Conservation (phyloP, 306 rosid genomes). For the Prinsepia uniflora region DNA sequence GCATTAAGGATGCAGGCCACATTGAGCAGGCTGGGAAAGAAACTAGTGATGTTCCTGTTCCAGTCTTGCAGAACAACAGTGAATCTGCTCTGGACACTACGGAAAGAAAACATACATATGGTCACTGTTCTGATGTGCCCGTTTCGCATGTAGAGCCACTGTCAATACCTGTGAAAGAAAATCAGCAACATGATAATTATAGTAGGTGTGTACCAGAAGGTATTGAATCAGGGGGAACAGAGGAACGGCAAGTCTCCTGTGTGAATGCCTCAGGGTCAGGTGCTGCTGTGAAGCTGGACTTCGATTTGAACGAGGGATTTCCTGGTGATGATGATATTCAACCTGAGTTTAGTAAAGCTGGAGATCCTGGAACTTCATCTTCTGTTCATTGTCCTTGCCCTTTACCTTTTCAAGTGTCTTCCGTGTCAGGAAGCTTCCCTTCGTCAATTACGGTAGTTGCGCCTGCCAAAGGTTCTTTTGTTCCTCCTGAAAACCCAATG, state of each 20-base stretch:
- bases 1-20: constrained; percentile 15
- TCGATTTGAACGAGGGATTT: constrained; percentile 89
- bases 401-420: constrained; percentile 55
- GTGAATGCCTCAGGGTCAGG: constrained; percentile 39
- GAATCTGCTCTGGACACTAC: constrained; percentile 15
- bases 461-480: constrained; percentile 82
- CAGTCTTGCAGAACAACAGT: constrained; percentile 8
- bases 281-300: constrained; percentile 56
- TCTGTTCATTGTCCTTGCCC: constrained; percentile 51
- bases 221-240: constrained; percentile 33
- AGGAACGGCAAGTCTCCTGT: constrained; percentile 28
- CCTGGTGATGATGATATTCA: constrained; percentile 65
- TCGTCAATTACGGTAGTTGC: constrained; percentile 80
- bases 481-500: constrained; percentile 67
- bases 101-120: constrained; percentile 24
- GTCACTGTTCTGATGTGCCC: constrained; percentile 11
- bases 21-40: constrained; percentile 25
- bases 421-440: constrained; percentile 60
- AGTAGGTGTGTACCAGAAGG: constrained; percentile 16
- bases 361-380: constrained; percentile 44
- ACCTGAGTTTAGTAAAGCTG: constrained; percentile 50
- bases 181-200: constrained; percentile 25
- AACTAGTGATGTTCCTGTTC: constrained; percentile 8
- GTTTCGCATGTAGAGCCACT: constrained; percentile 19
- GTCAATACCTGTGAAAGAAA: constrained; percentile 20